These are phyloP conservation scores for Arachis stenosperma DNA, from an alignment of 306 rosid species.

Conservation along the genomic window DNA sequence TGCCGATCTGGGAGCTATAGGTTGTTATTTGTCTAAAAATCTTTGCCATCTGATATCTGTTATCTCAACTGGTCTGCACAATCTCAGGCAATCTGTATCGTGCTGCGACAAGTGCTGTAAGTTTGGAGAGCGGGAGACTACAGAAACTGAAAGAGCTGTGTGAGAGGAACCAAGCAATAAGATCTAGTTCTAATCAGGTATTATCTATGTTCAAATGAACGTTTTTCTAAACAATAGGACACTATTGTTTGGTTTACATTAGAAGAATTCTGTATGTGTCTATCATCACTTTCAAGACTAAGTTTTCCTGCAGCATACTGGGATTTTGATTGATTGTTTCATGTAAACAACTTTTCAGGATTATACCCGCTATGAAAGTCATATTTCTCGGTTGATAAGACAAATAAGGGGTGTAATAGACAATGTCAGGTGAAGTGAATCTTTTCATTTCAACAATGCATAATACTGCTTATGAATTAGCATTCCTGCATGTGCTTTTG, in stretches of 20 bases:
- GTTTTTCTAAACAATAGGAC: conserved; percentile 6
- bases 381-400: conserved; percentile 63
- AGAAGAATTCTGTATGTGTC: conserved; percentile 21
- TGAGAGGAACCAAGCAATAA: conserved; percentile 57
- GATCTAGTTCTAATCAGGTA: conserved; percentile 68
- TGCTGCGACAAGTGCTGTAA: conserved; percentile 73
- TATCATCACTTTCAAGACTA: conserved; percentile 16
- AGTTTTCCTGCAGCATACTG: background rate
- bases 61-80: conserved; percentile 30
- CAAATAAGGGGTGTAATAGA: conserved; percentile 74
- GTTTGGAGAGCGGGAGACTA: conserved; percentile 67
- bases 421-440: conserved; percentile 66
- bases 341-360: conserved; percentile 53
- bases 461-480: conserved; percentile 32
- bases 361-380: conserved; percentile 59
- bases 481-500: conserved; percentile 4
- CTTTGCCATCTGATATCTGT: conserved; percentile 34
- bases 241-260: conserved; percentile 5
- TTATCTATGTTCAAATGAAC: conserved; percentile 25
- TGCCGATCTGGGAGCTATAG: conserved; percentile 28
- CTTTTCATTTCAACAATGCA: conserved; percentile 26
- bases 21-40: conserved; percentile 10
- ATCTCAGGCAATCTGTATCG: conserved; percentile 59
- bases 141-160: conserved; percentile 64
- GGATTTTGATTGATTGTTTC: conserved; percentile 37